Percentiles rank a stretch among this genome's conserved stretches.
Evolutionary conservation across 768 basidiomycete genomes (phyloP).

Genomic region (Cystobasidium onofrii): DNA sequence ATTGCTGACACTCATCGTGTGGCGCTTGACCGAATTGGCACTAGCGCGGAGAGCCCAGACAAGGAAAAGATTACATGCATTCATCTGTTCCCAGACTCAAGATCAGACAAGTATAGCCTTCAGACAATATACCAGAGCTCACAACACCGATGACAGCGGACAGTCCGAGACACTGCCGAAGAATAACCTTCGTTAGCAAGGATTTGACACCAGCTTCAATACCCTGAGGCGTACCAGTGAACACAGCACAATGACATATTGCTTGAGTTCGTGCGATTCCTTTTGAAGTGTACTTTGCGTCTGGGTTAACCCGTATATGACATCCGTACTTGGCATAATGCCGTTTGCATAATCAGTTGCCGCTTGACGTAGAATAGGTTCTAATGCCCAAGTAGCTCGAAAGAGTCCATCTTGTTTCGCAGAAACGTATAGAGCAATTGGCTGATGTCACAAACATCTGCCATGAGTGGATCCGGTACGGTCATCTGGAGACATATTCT

Average conservation of each 20-base stretch:
- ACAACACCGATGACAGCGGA: background rate
- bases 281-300: background rate
- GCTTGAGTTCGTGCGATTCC: background rate
- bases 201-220: too few relatives aligned
- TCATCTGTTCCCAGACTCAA: background rate
- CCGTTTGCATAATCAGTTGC: background rate
- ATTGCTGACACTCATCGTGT: background rate
- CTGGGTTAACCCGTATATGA: background rate
- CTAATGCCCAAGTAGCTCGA: background rate
- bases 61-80: background rate
- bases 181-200: background rate
- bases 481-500: too few relatives aligned
- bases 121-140: too few relatives aligned
- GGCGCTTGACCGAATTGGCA: background rate
- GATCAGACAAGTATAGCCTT: too few relatives aligned
- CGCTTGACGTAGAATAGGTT: background rate
- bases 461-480: too few relatives aligned
- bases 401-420: background rate
- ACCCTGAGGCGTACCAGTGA: background rate
- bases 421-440: background rate
- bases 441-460: background rate
- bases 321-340: background rate
- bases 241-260: background rate
- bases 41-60: background rate
- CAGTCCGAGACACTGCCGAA: background rate